Percentiles rank a stretch among this genome's conserved stretches.
Conservation (phyloP, 2,329 filamentous ascomycete species). For the Hymenoscyphus fraxineus region DNA sequence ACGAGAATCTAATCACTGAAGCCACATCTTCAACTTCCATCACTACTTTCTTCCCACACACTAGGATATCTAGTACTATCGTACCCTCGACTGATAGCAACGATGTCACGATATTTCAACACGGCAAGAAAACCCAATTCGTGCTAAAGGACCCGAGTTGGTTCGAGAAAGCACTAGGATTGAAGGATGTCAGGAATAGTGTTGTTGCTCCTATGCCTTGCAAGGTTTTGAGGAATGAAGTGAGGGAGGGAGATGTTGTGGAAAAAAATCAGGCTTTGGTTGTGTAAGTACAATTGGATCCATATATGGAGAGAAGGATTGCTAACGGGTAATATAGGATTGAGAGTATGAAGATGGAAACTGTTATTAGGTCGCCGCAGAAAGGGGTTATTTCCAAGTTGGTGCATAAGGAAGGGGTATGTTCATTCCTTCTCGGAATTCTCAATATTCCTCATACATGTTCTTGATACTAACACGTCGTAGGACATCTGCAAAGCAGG, state of each 20-base stretch:
- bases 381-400: slow-evolving; percentile 68
- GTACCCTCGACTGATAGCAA: slow-evolving; percentile 50
- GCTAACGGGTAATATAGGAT: slow-evolving; percentile 48
- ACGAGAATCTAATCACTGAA: slow-evolving; percentile 44
- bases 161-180: slow-evolving; percentile 82
- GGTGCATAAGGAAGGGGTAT: slow-evolving; percentile 70
- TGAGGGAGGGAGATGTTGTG: slow-evolving; percentile 75
- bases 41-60: slow-evolving; percentile 75
- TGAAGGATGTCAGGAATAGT: slow-evolving; percentile 75
- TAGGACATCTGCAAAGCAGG: slow-evolving; percentile 77
- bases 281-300: slow-evolving; percentile 51
- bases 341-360: slow-evolving; percentile 90
- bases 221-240: slow-evolving; percentile 88
- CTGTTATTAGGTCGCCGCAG: slow-evolving; percentile 73
- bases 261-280: slow-evolving; percentile 83
- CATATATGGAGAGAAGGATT: neutral
- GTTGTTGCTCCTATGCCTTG: slow-evolving; percentile 96
- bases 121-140: slow-evolving; percentile 57
- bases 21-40: slow-evolving; percentile 42
- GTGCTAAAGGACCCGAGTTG: slow-evolving; percentile 63
- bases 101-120: slow-evolving; percentile 74
- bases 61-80: slow-evolving; percentile 75
- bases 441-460: slow-evolving; percentile 11
- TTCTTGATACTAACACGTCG: slow-evolving; percentile 15
- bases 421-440: slow-evolving; percentile 31